phyloP scores from a whole-genome alignment of 805 yeast species.

The Jamesozyma spencerorum region DNA sequence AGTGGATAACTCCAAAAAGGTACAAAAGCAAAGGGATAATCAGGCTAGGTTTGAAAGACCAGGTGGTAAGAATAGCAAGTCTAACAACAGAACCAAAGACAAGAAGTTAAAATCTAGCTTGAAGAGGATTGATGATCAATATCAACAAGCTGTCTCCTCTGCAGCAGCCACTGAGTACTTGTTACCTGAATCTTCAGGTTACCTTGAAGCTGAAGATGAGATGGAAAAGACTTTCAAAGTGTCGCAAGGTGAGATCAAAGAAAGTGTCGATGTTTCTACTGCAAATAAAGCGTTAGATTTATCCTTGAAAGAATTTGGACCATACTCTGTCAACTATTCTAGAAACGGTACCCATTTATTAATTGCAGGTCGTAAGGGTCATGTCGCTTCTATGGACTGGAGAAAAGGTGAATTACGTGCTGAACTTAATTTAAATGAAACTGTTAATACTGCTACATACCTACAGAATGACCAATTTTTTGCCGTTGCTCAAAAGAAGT shows the following conservation, averaged over 20 bases:
- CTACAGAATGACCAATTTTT: conserved; percentile 86
- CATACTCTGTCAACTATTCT: conserved; percentile 72
- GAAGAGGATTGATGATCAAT: conserved; percentile 59
- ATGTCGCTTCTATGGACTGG: conserved; percentile 95
- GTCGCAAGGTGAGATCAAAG: conserved; percentile 66
- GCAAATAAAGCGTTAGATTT: conserved; percentile 68
- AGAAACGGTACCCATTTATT: conserved; percentile 81
- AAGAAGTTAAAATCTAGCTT: conserved; percentile 56
- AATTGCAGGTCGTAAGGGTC: conserved; percentile 87
- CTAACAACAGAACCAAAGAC: conserved; percentile 37
- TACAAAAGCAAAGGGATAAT: conserved; percentile 21
- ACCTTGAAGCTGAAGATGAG: conserved; percentile 80
- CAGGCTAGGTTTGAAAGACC: conserved; percentile 29
- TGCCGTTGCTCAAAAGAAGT: conserved; percentile 95
- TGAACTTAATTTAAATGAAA: conserved; percentile 79
- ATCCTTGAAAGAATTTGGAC: conserved; percentile 70
- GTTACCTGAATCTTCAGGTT: conserved; percentile 77
- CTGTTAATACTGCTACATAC: conserved; percentile 82
- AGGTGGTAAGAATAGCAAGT: conserved; percentile 6
- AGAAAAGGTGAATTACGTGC: conserved; percentile 71
- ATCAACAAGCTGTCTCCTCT: conserved; percentile 66
- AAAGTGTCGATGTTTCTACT: conserved; percentile 69
- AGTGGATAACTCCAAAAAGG: conserved; percentile 2
- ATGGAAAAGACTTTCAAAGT: conserved; percentile 89
- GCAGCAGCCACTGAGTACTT: conserved; percentile 84